A percentile compares a stretch with the other conserved stretches of the same genome.
Evolutionary conservation across 352 stramenopile genomes (phyloP).

Genomic region (Phytophthora idaei): DNA sequence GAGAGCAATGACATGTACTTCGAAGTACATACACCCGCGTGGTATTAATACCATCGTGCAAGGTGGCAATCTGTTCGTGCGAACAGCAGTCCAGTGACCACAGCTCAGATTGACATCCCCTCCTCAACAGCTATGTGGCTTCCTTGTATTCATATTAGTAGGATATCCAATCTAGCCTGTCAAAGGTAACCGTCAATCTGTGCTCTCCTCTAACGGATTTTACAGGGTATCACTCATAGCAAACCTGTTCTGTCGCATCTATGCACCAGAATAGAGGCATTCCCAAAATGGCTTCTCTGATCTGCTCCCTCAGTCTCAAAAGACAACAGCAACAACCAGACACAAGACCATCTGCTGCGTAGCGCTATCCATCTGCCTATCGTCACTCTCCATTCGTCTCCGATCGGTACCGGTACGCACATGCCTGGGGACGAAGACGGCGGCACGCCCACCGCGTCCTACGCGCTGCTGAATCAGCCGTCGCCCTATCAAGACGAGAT

Average conservation of each 20-base stretch:
- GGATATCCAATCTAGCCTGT: background rate
- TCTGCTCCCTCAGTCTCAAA: constrained; percentile 7
- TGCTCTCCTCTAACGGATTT: background rate
- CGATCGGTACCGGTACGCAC: background rate
- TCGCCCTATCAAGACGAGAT: constrained; percentile 27
- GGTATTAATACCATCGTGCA: no score
- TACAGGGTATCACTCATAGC: constrained; percentile 6
- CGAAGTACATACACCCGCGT: background rate
- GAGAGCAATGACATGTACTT: background rate
- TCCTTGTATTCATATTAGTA: background rate
- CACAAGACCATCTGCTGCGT: background rate
- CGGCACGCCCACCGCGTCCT: constrained; percentile 30
- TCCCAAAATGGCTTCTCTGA: constrained; percentile 18
- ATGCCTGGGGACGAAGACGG: constrained; percentile 15
- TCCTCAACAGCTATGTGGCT: background rate
- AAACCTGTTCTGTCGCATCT: constrained; percentile 12
- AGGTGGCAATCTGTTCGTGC: background rate
- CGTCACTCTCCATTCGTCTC: constrained; percentile 8
- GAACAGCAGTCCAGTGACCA: background rate
- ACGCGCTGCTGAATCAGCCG: constrained; percentile 21
- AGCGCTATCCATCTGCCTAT: background rate
- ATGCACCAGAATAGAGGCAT: constrained; percentile 2
- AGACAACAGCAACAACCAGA: constrained; percentile 20
- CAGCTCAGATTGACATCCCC: background rate
- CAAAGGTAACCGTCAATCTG: background rate